Evolutionary conservation across 192 early-diverging fungal species (phyloP).

Genomic region (Spinellus fusiger): DNA sequence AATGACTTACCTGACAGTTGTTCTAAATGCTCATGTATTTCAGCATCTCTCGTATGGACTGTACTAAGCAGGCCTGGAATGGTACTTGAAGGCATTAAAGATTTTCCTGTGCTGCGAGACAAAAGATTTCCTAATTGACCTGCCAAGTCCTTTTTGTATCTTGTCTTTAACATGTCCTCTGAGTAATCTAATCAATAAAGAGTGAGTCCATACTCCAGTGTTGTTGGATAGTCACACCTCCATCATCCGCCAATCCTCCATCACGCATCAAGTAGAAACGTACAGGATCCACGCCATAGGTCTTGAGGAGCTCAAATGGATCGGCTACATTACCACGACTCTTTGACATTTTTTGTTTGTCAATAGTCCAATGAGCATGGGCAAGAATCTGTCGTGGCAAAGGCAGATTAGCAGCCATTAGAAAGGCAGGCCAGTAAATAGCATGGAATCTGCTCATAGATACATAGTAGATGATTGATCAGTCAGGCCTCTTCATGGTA

Average conservation of each 20-base stretch:
- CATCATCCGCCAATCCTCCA: conserved; percentile 83
- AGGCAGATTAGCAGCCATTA: conserved; percentile 80
- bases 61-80: conserved; percentile 29
- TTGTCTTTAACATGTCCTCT: conserved; percentile 49
- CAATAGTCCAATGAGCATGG: conserved; percentile 94
- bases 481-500: neutral
- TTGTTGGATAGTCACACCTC: conserved; percentile 36
- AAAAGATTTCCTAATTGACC: conserved; percentile 83
- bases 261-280: conserved; percentile 89
- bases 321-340: conserved; percentile 88
- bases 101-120: conserved; percentile 53
- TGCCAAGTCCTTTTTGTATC: conserved; percentile 75
- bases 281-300: conserved; percentile 80
- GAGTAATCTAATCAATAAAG: conserved; percentile 59
- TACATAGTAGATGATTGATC: neutral
- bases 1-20: conserved; percentile 22
- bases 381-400: conserved; percentile 78
- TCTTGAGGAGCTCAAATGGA: conserved; percentile 62
- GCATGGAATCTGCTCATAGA: conserved; percentile 72
- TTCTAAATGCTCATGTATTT: conserved; percentile 26
- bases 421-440: conserved; percentile 95
- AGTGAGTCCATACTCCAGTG: neutral
- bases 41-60: conserved; percentile 22
- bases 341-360: conserved; percentile 93
- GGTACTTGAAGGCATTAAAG: conserved; percentile 43